These are phyloP conservation scores for Rauvolfia tetraphylla DNA, from an alignment of 257 asterid species.

Conservation along the genomic window DNA sequence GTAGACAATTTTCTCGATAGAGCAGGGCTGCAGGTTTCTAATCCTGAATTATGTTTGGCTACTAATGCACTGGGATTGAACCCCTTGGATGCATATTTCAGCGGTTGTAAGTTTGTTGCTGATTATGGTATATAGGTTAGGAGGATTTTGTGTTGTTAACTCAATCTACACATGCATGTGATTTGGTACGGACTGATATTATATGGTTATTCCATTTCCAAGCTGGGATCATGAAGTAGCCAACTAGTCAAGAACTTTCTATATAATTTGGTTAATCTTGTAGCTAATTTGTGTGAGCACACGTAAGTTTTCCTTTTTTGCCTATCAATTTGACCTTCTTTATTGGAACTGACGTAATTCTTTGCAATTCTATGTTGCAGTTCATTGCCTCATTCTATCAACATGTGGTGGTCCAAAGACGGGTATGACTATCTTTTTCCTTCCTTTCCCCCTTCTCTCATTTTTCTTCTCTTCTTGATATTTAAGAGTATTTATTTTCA, in stretches of 20 bases:
- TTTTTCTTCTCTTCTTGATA: background rate
- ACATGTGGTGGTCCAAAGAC: conserved; percentile 92
- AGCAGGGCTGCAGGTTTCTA: background rate
- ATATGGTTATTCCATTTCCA: background rate
- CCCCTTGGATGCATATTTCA: background rate
- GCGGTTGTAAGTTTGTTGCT: background rate
- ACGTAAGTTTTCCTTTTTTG: background rate
- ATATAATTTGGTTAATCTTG: background rate
- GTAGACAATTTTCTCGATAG: background rate
- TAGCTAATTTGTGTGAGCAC: background rate
- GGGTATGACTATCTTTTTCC: conserved; percentile 43
- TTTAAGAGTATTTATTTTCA: background rate
- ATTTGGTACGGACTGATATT: background rate
- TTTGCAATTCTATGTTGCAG: conserved; percentile 43
- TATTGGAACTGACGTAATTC: conserved; percentile 6
- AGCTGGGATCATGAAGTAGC: background rate
- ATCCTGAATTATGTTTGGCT: background rate
- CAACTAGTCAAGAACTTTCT: background rate
- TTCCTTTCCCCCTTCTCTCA: background rate
- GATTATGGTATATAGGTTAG: background rate
- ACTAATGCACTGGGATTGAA: background rate
- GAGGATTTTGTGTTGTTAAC: background rate
- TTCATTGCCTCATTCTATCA: conserved; percentile 94
- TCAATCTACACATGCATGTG: background rate
- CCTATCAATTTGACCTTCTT: conserved; percentile 12